A percentile compares a stretch with the other conserved stretches of the same genome.
Conservation (phyloP, 73 alveolate genomes). For the Paramecium octaurelia region DNA sequence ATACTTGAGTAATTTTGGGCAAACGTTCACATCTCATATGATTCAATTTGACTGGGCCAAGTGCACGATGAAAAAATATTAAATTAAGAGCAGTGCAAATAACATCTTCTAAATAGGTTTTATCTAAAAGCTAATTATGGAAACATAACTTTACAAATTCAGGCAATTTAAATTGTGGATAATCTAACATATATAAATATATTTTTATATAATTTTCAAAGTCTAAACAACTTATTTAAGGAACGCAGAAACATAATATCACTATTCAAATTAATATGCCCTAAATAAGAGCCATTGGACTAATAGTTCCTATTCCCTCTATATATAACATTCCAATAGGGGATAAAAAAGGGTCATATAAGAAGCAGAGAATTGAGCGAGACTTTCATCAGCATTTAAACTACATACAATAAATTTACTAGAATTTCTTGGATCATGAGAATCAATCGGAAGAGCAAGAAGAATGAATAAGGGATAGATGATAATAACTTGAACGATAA, state of each 20-base stretch:
- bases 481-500: not conserved
- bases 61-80: not conserved
- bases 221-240: not conserved
- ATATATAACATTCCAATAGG: not conserved
- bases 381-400: not conserved
- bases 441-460: not conserved
- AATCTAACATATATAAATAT: not conserved
- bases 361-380: not conserved
- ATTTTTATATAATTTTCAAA: not conserved
- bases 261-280: not conserved
- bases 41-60: conserved; percentile 19
- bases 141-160: not conserved
- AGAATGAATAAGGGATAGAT: not conserved
- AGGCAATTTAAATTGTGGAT: conserved; percentile 1
- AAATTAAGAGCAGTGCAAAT: not conserved
- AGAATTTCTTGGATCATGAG: not conserved
- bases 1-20: not conserved
- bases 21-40: not conserved
- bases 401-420: not conserved
- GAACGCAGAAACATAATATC: not conserved
- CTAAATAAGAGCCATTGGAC: not conserved
- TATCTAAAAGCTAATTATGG: not conserved
- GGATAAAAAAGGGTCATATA: not conserved
- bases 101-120: not conserved
- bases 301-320: not conserved